Evolutionary conservation across 345 rosid species (phyloP).

Genomic region (Aethionema arabicum): DNA sequence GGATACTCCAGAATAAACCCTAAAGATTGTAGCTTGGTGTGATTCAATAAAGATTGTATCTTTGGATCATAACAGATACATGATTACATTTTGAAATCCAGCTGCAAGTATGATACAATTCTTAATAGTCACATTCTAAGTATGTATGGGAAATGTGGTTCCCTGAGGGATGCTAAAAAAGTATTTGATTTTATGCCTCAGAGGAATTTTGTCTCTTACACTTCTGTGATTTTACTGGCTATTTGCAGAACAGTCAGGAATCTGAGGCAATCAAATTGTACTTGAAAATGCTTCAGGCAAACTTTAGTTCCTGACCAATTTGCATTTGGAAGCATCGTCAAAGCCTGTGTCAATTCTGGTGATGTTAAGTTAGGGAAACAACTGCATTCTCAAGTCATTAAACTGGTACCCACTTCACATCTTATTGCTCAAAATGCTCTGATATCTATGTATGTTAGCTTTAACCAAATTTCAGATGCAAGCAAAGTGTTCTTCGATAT

Average conservation of each 20-base stretch:
- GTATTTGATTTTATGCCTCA: constrained; percentile 69
- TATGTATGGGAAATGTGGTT: constrained; percentile 80
- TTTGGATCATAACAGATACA: no score
- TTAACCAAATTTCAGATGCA: constrained; percentile 46
- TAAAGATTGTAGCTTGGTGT: no score
- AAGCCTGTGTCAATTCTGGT: constrained; percentile 47
- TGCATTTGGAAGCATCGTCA: constrained; percentile 55
- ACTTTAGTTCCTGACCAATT: constrained; percentile 47
- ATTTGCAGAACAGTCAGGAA: constrained; percentile 58
- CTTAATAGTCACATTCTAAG: constrained; percentile 53
- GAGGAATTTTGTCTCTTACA: constrained; percentile 73
- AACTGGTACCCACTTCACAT: constrained; percentile 43
- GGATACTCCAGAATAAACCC: no score
- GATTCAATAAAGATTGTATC: no score
- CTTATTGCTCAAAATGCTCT: constrained; percentile 59
- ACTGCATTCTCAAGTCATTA: constrained; percentile 54
- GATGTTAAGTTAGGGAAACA: constrained; percentile 48
- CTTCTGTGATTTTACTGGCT: constrained; percentile 79
- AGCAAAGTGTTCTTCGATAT: constrained; percentile 46
- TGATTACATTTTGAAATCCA: constrained; percentile 46
- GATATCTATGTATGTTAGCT: constrained; percentile 58
- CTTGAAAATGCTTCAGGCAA: constrained; percentile 44
- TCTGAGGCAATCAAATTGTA: constrained; percentile 44
- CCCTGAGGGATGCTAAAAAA: constrained; percentile 56
- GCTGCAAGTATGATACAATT: constrained; percentile 46